These are phyloP conservation scores for Chromera velia DNA, from an alignment of 73 alveolate genomes.

Conservation along the genomic window DNA sequence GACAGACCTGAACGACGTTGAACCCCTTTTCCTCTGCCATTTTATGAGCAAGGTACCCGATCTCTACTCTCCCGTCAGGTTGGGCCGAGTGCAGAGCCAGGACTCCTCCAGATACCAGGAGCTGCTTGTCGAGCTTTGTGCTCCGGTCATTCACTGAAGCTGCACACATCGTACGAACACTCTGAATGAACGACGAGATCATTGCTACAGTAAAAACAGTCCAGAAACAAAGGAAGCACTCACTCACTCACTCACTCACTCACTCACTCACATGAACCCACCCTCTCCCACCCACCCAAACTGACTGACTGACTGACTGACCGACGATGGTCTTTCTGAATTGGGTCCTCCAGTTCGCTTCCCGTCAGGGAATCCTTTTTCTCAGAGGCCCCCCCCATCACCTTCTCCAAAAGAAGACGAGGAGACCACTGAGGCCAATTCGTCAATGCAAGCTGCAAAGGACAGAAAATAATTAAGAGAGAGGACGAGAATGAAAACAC, in stretches of 20 bases:
- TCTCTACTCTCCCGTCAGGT: no score
- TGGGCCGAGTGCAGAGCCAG: no score
- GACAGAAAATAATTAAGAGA: no score
- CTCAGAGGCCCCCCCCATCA: not conserved
- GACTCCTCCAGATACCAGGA: no score
- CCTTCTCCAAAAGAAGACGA: not conserved
- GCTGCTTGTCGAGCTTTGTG: no score
- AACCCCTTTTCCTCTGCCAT: no score
- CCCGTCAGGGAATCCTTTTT: not conserved
- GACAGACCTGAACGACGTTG: no score
- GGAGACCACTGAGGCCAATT: not conserved
- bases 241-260: not conserved
- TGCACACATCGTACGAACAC: no score
- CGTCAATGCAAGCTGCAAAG: not conserved
- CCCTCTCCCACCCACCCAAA: not conserved
- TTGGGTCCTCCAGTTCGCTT: not conserved
- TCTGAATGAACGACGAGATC: no score
- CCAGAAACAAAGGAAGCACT: not conserved
- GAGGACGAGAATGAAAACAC: no score
- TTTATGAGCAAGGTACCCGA: no score
- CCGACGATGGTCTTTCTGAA: not conserved
- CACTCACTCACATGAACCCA: not conserved
- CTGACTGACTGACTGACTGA: not conserved
- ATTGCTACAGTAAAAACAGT: not conserved
- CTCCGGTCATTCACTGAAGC: no score